A percentile compares a stretch with the other conserved stretches of the same genome.
These are phyloP conservation scores for Hygrophoropsis aurantiaca DNA, from an alignment of 768 basidiomycete genomes.

Conservation along the genomic window DNA sequence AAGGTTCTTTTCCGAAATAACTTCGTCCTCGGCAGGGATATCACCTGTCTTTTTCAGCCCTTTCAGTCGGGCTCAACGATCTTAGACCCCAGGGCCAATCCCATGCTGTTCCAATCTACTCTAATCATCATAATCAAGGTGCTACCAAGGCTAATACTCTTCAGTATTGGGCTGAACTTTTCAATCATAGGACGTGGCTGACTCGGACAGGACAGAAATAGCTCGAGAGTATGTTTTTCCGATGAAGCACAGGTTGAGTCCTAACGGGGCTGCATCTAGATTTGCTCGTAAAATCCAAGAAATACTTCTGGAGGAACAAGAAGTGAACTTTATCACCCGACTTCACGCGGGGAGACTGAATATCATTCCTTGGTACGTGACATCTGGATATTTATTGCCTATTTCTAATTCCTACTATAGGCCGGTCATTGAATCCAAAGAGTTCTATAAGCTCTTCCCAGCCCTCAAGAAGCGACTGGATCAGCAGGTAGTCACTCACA, in stretches of 20 bases:
- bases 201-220: conserved; percentile 59
- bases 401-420: conserved; percentile 4
- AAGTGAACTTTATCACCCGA: conserved; percentile 59
- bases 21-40: conserved; percentile 60
- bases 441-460: conserved; percentile 59
- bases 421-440: conserved; percentile 61
- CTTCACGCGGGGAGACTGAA: conserved; percentile 54
- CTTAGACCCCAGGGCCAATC: conserved; percentile 58
- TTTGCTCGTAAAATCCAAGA: conserved; percentile 57
- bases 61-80: conserved; percentile 60
- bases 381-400: no score
- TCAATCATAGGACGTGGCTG: conserved; percentile 55
- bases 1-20: conserved; percentile 68
- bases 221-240: conserved; percentile 48
- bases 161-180: neutral
- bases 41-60: conserved; percentile 59
- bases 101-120: conserved; percentile 56
- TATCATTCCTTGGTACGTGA: conserved; percentile 59
- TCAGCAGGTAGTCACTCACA: conserved; percentile 48
- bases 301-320: conserved; percentile 64
- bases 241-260: neutral
- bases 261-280: conserved; percentile 26
- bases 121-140: conserved; percentile 67
- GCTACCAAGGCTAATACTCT: neutral
- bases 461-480: conserved; percentile 48